These are phyloP conservation scores for Chaetomiaceae sp. DNA, from an alignment of 2,329 filamentous ascomycete species.

Conservation along the genomic window DNA sequence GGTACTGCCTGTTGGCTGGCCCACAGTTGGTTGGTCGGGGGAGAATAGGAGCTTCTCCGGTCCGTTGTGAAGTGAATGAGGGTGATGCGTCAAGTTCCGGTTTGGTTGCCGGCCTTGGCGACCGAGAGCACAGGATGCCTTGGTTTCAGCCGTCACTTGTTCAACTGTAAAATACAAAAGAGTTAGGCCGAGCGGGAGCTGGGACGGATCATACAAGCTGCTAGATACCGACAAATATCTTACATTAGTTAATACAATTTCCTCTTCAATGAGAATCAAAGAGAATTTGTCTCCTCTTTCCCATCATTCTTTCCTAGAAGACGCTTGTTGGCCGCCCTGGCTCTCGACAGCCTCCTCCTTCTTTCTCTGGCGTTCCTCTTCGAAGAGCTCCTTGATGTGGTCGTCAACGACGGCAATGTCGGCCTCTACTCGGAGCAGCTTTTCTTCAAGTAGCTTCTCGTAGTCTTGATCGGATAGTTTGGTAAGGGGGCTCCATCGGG, in stretches of 20 bases:
- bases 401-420: conserved; percentile 79
- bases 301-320: not conserved
- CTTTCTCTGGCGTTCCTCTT: conserved; percentile 20
- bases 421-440: conserved; percentile 64
- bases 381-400: conserved; percentile 48
- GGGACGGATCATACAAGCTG: too few relatives aligned
- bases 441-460: conserved; percentile 63
- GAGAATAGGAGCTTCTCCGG: conserved; percentile 31
- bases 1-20: conserved; percentile 58
- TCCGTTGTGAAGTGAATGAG: conserved; percentile 1
- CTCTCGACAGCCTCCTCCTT: not conserved
- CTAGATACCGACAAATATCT: not conserved
- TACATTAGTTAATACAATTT: conserved; percentile 3
- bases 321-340: not conserved
- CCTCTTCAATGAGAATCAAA: not conserved
- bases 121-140: too few relatives aligned
- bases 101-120: too few relatives aligned
- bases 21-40: conserved; percentile 48
- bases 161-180: too few relatives aligned
- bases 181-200: too few relatives aligned
- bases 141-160: too few relatives aligned
- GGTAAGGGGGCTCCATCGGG: conserved; percentile 68
- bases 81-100: too few relatives aligned
- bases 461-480: conserved; percentile 69
- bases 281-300: not conserved